Evolutionary conservation across 805 yeast species (phyloP).

Genomic region (Jamesozyma gamospora): DNA sequence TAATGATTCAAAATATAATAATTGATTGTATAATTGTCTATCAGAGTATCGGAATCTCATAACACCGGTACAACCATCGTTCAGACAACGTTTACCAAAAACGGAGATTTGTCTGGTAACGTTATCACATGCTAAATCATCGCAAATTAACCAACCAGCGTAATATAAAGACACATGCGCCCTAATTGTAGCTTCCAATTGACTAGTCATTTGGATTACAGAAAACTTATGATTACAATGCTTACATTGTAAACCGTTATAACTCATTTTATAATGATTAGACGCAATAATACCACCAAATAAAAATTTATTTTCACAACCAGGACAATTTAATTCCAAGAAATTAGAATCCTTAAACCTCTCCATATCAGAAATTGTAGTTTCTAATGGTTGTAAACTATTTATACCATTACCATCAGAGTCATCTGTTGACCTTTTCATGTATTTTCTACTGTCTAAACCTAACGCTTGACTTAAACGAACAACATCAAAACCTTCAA

Average conservation of each 20-base stretch:
- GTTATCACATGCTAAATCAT: constrained; percentile 71
- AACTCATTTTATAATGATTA: constrained; percentile 47
- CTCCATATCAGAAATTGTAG: constrained; percentile 71
- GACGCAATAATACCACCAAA: constrained; percentile 72
- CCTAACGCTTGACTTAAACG: constrained; percentile 72
- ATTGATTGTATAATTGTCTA: constrained; percentile 75
- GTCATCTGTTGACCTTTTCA: constrained; percentile 29
- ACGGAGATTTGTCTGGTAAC: constrained; percentile 80
- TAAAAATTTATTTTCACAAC: constrained; percentile 48
- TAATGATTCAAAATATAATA: constrained; percentile 64
- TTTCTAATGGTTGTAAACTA: constrained; percentile 63
- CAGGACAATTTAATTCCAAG: constrained; percentile 46
- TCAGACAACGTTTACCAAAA: constrained; percentile 75
- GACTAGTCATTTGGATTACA: constrained; percentile 50
- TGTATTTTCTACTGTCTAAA: constrained; percentile 57
- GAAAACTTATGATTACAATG: constrained; percentile 47
- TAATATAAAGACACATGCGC: constrained; percentile 65
- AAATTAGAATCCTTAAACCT: constrained; percentile 59
- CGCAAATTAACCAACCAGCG: constrained; percentile 79
- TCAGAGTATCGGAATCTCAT: constrained; percentile 71
- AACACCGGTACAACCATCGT: constrained; percentile 57
- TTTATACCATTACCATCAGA: constrained; percentile 25
- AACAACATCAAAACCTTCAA: constrained; percentile 77
- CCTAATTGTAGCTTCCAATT: constrained; percentile 65
- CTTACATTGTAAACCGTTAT: constrained; percentile 61